A percentile compares a stretch with the other conserved stretches of the same genome.
These are phyloP conservation scores for Salix koriyanagi DNA, from an alignment of 345 rosid species.

Conservation along the genomic window DNA sequence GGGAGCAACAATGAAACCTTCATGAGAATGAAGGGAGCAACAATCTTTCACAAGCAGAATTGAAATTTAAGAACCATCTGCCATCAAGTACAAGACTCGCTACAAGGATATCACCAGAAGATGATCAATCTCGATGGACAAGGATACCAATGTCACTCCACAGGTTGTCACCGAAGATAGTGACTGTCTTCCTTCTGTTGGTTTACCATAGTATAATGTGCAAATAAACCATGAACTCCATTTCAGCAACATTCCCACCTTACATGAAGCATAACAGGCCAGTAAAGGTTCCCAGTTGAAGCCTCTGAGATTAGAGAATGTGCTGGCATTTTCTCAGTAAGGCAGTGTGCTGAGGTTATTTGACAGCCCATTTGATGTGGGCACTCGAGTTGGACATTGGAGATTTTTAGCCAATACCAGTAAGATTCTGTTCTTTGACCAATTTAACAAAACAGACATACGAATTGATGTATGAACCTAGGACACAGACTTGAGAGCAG, in stretches of 20 bases:
- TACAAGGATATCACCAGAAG: conserved; percentile 22
- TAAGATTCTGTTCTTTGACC: not conserved
- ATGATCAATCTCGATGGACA: conserved; percentile 11
- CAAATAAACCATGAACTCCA: not conserved
- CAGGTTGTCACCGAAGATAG: not conserved
- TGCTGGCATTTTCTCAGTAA: not conserved
- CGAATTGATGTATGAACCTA: not conserved
- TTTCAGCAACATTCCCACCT: not conserved
- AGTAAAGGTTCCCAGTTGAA: not conserved
- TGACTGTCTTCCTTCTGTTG: not conserved
- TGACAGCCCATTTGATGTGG: not conserved
- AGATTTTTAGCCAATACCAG: not conserved
- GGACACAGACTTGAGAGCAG: not conserved
- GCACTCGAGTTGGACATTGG: not conserved
- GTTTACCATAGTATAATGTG: not conserved
- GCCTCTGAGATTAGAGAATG: not conserved
- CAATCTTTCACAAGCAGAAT: not conserved
- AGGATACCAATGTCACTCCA: no score
- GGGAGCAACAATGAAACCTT: not conserved
- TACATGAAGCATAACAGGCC: not conserved
- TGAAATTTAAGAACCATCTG: not conserved
- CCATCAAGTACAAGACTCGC: conserved; percentile 2
- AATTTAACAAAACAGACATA: not conserved
- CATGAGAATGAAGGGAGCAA: not conserved
- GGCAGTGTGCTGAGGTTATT: not conserved